A percentile compares a stretch with the other conserved stretches of the same genome.
Evolutionary conservation across 78 protist species (phyloP).

Genomic region (Dictyostelium capitatum): DNA sequence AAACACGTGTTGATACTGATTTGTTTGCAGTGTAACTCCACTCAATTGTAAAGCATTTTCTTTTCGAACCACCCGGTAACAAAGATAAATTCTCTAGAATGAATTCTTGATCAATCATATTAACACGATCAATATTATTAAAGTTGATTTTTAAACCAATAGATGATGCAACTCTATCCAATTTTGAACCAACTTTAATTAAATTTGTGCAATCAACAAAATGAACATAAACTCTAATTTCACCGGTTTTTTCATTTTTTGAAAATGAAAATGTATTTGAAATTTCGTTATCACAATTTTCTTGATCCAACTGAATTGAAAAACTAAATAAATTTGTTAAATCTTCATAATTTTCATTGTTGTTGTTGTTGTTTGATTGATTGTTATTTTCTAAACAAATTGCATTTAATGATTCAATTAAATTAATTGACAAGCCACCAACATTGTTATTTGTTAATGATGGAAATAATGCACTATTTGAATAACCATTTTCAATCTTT

Average conservation of each 20-base stretch:
- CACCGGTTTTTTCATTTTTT: background rate
- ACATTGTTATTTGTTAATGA: background rate
- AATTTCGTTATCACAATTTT: background rate
- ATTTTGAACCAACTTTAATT: background rate
- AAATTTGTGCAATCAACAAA: conserved; percentile 24
- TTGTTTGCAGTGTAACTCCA: background rate
- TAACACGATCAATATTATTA: background rate
- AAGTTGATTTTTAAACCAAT: background rate
- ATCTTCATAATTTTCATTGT: background rate
- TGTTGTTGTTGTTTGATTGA: background rate
- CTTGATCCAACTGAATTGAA: conserved; percentile 7
- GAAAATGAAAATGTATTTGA: conserved; percentile 29
- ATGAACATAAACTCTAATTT: conserved; percentile 30
- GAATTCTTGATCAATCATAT: background rate
- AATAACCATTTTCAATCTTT: background rate
- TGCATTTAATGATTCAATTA: background rate
- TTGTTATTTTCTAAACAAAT: background rate
- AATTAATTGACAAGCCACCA: background rate
- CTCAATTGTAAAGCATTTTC: conserved; percentile 36
- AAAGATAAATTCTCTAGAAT: background rate
- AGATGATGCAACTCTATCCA: conserved; percentile 2
- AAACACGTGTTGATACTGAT: background rate
- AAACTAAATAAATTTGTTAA: conserved; percentile 44
- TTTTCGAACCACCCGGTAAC: conserved; percentile 14
- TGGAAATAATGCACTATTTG: background rate